Evolutionary conservation across 2,329 filamentous ascomycete genomes (phyloP).

Genomic region (Colletotrichum filicis): DNA sequence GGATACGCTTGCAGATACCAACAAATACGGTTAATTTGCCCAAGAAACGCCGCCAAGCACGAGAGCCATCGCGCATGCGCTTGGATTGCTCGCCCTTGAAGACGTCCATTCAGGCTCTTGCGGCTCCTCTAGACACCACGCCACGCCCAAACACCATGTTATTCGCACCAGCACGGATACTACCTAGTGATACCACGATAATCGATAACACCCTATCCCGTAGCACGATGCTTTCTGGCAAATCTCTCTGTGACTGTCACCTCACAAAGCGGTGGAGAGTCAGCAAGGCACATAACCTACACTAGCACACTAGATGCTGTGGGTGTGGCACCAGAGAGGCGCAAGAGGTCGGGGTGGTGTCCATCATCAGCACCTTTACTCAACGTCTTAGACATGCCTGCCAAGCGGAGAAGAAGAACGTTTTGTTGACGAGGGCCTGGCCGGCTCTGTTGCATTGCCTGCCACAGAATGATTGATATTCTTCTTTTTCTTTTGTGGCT

Average conservation of each 20-base stretch:
- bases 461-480: background rate
- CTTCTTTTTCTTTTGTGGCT: background rate
- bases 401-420: slow-evolving; percentile 7
- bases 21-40: background rate
- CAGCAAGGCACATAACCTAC: background rate
- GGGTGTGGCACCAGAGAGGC: slow-evolving; percentile 12
- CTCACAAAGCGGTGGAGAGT: slow-evolving; percentile 16
- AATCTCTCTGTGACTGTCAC: background rate
- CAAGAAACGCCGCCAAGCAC: background rate
- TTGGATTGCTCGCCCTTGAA: background rate
- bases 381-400: slow-evolving; percentile 26
- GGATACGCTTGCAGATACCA: no score
- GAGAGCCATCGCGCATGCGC: background rate
- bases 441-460: background rate
- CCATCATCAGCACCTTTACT: slow-evolving; percentile 18
- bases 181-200: background rate
- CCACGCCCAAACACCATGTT: background rate
- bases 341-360: slow-evolving; percentile 4
- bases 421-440: slow-evolving; percentile 2
- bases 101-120: background rate
- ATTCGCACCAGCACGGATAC: background rate
- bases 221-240: slow-evolving; percentile 2
- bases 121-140: background rate
- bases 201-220: background rate
- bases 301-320: background rate